These are phyloP conservation scores for Fusarium continuum DNA, from an alignment of 2,329 filamentous ascomycete genomes.

Conservation along the genomic window DNA sequence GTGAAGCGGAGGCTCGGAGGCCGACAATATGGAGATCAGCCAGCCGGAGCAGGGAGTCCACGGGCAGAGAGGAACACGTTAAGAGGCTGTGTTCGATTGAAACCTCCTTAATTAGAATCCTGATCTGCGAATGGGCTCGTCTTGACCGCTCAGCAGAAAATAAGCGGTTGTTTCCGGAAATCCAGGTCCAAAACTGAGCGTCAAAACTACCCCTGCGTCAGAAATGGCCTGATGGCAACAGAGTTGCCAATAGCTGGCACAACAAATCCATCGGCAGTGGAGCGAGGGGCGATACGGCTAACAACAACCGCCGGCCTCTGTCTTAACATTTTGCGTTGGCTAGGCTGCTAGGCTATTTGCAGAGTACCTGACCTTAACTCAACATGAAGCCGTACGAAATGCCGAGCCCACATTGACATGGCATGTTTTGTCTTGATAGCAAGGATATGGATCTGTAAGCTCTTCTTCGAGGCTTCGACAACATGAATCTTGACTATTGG, in stretches of 20 bases:
- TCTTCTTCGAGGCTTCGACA: slow-evolving; percentile 8
- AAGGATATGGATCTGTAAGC: slow-evolving; percentile 13
- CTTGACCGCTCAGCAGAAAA: slow-evolving; percentile 23
- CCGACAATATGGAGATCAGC: slow-evolving; percentile 6
- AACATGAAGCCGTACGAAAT: background rate
- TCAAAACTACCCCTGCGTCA: slow-evolving; percentile 35
- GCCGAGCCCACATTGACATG: slow-evolving; percentile 11
- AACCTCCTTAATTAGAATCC: slow-evolving; percentile 21
- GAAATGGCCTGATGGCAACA: slow-evolving; percentile 38
- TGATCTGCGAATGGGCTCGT: background rate
- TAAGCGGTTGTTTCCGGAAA: slow-evolving; percentile 23
- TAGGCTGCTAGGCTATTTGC: background rate
- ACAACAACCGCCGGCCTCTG: too few species aligned
- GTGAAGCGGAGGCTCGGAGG: slow-evolving; percentile 11
- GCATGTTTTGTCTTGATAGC: background rate
- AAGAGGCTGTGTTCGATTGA: background rate
- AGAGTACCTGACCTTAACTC: background rate
- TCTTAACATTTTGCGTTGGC: background rate
- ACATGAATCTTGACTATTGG: slow-evolving; percentile 17
- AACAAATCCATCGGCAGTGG: slow-evolving; percentile 17
- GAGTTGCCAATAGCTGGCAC: slow-evolving; percentile 28
- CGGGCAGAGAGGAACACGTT: background rate
- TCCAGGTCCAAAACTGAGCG: slow-evolving; percentile 7
- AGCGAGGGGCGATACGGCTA: slow-evolving; percentile 27
- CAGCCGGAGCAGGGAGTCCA: slow-evolving; percentile 8